Base-by-base conservation (phyloP, 805 yeast species). In the Grigorovia yakushimaensis region DNA sequence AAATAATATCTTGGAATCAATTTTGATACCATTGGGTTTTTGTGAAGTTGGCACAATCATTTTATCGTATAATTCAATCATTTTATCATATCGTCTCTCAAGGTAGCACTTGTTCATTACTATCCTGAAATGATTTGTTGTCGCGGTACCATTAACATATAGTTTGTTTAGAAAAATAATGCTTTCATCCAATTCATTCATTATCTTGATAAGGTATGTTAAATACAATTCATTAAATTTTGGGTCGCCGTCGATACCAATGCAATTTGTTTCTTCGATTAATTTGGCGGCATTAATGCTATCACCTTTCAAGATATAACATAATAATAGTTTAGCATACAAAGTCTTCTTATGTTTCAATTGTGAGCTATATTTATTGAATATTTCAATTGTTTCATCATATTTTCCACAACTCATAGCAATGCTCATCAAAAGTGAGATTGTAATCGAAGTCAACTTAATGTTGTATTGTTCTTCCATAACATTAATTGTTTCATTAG, bases 81-180 rank as follows among this genome's bases (percentile, higher is more conserved):
- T 55, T 9, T 60, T 64, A 3, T 60, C 59, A 36, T 57, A 59
- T 39, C 57, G 52, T 6, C 60, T 53, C 20, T 49, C 48, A 15
- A 46, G 50, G 46, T 62, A 62, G 45, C 59, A 67, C 0, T 55
- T 63, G 5, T 49, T 49, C 66, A 69, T 64, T 23, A 69, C 42
- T 0, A 51, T 49, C 22, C 59, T 61, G 47, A 64, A 67, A 48
- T 66, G 69, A 1, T 52, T 37, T 9, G 49, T 17, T 13, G 18
- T 23, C 2, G 60, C 47, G 1, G 51, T 54, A 7, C 54, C 52
- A 24, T 42, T 45, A 4, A 38, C 22, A n/a, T 56, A 24, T 24
- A 62, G 43, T 42, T 57, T 53, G 2, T 49, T 52, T 19, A 63
- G 33, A 2, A 55, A 47, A 5, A 50, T 46, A 22, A 55, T 56